Base-by-base conservation (phyloP, 257 asterid genomes). In the Nicotiana paniculata region DNA sequence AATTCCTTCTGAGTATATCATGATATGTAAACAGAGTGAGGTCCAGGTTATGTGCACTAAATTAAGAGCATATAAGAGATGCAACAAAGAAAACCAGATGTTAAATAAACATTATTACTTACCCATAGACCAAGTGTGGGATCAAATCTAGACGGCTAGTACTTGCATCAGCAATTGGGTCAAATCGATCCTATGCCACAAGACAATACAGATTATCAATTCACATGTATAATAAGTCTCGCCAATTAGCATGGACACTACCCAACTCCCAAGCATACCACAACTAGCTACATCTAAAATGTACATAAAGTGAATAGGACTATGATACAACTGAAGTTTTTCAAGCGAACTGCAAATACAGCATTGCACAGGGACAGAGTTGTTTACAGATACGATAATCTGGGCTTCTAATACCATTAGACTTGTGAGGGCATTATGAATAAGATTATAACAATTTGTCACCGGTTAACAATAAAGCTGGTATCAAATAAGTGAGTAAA, bases 121-220 rank as follows among this genome's bases (percentile, higher is more conserved):
- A 96, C 99, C 99, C 98, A 61, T 89, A 85, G 77, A 96, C 97
- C 97, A 96, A 84, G 70, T 86, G 82, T 1, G 97, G 97, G 82
- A 96, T 94, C 81, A 96, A 91, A 88, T 96, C 97, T 62, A 86
- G 87, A 81, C 91, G 90, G 70, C 90, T 84, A 28, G 93, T 91
- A 82, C 88, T 90, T 51, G 94, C 88, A 88, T 93, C 95, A 75
- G 93, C 92, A 69, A 96, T 94, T 66, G 97, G 97, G 82, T 91
- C 97, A 84, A 96, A 94, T 12, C 89, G 94, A 84, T 94, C 97
- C 98, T 96, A 88, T 48, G 85, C 83, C 82, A 75, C 55, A 84
- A 74, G 43, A 21, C 24, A 74, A 58, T 46, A 48, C 62, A 15
- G 43, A 74, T 74, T 48, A 48, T 74, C 62, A 74, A 74, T 48